These are phyloP conservation scores for Elongisporangium prolatum DNA, from an alignment of 352 stramenopile genomes.

Conservation along the genomic window DNA sequence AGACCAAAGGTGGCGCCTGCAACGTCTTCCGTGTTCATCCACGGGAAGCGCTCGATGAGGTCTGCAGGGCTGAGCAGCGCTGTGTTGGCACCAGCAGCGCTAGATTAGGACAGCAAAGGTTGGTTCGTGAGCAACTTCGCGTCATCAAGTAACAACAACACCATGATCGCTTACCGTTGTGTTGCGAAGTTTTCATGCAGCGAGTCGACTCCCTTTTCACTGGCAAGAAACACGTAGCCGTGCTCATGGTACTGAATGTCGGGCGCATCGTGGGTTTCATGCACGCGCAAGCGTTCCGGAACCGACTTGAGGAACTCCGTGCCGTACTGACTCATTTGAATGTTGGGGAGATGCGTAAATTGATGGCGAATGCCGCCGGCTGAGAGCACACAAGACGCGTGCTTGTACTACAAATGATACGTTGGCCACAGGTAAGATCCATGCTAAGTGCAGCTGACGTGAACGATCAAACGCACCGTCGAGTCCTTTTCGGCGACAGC, in stretches of 20 bases:
- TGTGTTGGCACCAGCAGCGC: constrained; percentile 38
- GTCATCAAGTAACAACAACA: constrained; percentile 5
- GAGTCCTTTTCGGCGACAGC: constrained; percentile 70
- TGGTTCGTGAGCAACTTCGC: background rate
- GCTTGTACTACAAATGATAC: constrained; percentile 62
- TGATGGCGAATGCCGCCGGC: constrained; percentile 76
- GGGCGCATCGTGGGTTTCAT: constrained; percentile 36
- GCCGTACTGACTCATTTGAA: constrained; percentile 79
- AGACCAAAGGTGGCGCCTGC: constrained; percentile 54
- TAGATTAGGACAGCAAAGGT: constrained; percentile 8
- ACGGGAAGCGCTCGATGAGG: constrained; percentile 63
- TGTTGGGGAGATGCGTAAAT: constrained; percentile 74
- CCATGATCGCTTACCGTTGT: constrained; percentile 26
- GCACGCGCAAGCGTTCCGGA: constrained; percentile 44
- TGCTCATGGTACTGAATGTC: constrained; percentile 79
- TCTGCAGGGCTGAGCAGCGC: constrained; percentile 45
- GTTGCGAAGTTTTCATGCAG: constrained; percentile 58
- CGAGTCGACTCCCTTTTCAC: constrained; percentile 44
- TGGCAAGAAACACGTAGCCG: constrained; percentile 80
- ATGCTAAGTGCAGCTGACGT: background rate
- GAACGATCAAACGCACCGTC: constrained; percentile 29
- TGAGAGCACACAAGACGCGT: constrained; percentile 73
- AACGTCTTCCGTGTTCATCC: constrained; percentile 66
- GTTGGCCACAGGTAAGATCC: background rate
- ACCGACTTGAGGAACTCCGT: constrained; percentile 60